phyloP scores from a whole-genome alignment of 352 stramenopile species.

The Phytophthora pseudosyringae region DNA sequence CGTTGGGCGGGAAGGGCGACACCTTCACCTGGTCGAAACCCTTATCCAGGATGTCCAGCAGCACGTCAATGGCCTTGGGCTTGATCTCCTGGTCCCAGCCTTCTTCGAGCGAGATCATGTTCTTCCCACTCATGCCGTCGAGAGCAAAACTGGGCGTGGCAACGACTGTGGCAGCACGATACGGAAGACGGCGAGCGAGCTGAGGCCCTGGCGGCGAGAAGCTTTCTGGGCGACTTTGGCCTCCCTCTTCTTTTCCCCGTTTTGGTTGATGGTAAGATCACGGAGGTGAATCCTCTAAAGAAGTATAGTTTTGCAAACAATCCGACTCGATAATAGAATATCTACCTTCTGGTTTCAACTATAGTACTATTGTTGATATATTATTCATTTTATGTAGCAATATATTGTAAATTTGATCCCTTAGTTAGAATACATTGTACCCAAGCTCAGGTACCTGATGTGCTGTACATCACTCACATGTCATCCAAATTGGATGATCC shows the following conservation, averaged over 20 bases:
- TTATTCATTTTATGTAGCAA: background rate
- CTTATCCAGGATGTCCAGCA: slow-evolving; percentile 87
- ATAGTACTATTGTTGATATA: background rate
- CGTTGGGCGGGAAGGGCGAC: slow-evolving; percentile 83
- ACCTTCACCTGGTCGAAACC: slow-evolving; percentile 85
- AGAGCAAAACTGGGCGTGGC: slow-evolving; percentile 8
- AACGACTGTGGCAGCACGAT: background rate
- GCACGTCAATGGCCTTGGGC: slow-evolving; percentile 88
- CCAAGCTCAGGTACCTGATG: background rate
- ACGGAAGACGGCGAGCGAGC: background rate
- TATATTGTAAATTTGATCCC: background rate
- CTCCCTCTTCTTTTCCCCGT: slow-evolving; percentile 11
- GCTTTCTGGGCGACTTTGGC: slow-evolving; percentile 14
- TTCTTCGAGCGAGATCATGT: slow-evolving; percentile 86
- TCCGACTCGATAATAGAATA: slow-evolving; percentile 2
- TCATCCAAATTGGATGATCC: too few relatives aligned
- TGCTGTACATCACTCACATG: slow-evolving; percentile 13
- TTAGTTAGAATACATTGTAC: slow-evolving; percentile 11
- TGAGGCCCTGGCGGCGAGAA: background rate
- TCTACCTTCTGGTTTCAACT: background rate
- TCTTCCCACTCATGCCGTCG: slow-evolving; percentile 71
- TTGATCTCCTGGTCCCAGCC: slow-evolving; percentile 91
- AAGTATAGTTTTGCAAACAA: slow-evolving; percentile 1
- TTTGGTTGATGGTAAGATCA: slow-evolving; percentile 27
- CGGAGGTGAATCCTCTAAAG: slow-evolving; percentile 13